These are phyloP conservation scores for Eustoma russellianum DNA, from an alignment of 257 asterid genomes.

Conservation along the genomic window DNA sequence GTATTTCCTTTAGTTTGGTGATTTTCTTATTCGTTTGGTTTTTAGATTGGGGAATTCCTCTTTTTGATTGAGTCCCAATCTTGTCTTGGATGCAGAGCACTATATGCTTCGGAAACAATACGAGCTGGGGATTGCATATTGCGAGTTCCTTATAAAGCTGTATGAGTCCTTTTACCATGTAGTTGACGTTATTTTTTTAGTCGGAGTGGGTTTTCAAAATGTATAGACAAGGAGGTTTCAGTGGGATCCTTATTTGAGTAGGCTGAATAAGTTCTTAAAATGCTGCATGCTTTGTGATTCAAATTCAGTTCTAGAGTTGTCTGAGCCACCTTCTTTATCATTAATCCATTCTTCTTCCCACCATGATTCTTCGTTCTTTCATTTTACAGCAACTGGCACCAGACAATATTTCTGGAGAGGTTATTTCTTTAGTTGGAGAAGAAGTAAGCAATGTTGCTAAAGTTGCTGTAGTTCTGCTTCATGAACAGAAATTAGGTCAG, in stretches of 20 bases:
- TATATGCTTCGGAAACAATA: slow-evolving; percentile 47
- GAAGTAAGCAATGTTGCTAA: slow-evolving; percentile 51
- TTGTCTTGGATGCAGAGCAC: slow-evolving; percentile 28
- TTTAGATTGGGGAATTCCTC: not conserved
- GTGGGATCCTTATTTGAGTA: no score
- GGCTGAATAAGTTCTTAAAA: no score
- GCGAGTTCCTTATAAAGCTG: slow-evolving; percentile 58
- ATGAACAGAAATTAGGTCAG: slow-evolving; percentile 51
- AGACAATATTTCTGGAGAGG: slow-evolving; percentile 54
- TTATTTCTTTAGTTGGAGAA: slow-evolving; percentile 39
- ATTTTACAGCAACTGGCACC: slow-evolving; percentile 48
- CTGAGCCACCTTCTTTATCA: no score
- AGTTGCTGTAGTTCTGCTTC: slow-evolving; percentile 63
- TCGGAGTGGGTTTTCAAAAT: no score
- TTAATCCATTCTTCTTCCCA: not conserved
- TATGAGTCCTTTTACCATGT: slow-evolving; percentile 2
- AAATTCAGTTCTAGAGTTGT: no score
- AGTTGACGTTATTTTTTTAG: no score
- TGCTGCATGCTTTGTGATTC: no score
- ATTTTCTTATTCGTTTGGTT: not conserved
- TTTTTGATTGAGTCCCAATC: not conserved
- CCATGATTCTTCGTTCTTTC: not conserved
- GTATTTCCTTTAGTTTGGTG: no score
- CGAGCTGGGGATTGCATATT: slow-evolving; percentile 54
- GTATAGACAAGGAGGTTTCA: no score